These are phyloP conservation scores for Papiliotrema flavescens DNA, from an alignment of 1,284 basidiomycete genomes.

Conservation along the genomic window DNA sequence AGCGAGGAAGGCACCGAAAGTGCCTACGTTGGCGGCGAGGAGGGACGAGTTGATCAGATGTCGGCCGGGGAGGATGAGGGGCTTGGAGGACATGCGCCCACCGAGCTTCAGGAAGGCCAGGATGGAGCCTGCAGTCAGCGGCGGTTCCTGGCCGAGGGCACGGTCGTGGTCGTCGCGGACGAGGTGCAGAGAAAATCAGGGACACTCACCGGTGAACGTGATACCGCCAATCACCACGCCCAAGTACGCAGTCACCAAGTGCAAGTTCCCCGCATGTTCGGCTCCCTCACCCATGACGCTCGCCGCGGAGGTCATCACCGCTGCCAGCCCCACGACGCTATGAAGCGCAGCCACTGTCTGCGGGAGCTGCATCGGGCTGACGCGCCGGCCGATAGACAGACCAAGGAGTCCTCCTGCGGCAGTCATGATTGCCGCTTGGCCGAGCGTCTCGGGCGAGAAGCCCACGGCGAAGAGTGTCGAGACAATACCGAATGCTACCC, in stretches of 20 bases:
- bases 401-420: constrained; percentile 66
- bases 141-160: constrained; percentile 55
- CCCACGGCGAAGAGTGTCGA: constrained; percentile 75
- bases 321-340: constrained; percentile 78
- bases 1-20: constrained; percentile 70
- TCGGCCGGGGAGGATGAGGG: constrained; percentile 66
- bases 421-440: constrained; percentile 71
- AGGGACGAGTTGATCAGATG: constrained; percentile 69
- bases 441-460: constrained; percentile 67
- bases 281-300: constrained; percentile 69
- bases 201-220: constrained; percentile 18
- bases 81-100: constrained; percentile 68
- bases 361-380: constrained; percentile 77
- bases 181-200: background rate
- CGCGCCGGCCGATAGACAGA: constrained; percentile 66
- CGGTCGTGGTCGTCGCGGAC: too few relatives aligned
- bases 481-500: constrained; percentile 72
- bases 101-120: constrained; percentile 84
- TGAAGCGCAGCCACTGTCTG: constrained; percentile 72
- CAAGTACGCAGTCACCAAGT: constrained; percentile 75
- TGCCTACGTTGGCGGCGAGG: constrained; percentile 62
- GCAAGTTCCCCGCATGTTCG: constrained; percentile 58
- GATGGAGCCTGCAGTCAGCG: constrained; percentile 58
- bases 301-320: constrained; percentile 74
- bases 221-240: constrained; percentile 71